These are phyloP conservation scores for Mrakia blollopis DNA, from an alignment of 768 basidiomycete genomes.

Conservation along the genomic window DNA sequence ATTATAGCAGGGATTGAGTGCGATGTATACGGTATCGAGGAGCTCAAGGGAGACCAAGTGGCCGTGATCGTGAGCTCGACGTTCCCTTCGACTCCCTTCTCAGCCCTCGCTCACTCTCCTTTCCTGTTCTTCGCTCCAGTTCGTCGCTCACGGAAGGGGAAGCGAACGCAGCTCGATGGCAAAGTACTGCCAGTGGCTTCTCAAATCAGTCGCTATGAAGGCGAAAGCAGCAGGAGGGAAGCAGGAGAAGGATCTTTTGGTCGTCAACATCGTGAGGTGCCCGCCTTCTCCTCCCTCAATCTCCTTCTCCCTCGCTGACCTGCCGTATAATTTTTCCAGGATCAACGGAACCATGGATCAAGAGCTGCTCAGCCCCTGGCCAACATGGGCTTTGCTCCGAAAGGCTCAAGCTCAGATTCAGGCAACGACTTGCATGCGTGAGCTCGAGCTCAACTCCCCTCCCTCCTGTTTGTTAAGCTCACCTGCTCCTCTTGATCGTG, in stretches of 20 bases:
- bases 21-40: not conserved
- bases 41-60: not conserved
- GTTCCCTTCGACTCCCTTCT: not conserved
- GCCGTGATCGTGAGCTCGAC: slow-evolving; percentile 2
- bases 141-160: not conserved
- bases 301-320: not conserved
- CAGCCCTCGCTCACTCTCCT: not conserved
- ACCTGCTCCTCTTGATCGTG: not conserved
- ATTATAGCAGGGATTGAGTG: not conserved
- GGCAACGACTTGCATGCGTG: not conserved
- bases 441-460: not conserved
- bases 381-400: not conserved
- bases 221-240: not conserved
- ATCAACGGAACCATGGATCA: slow-evolving; percentile 6
- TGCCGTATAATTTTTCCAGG: not conserved
- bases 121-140: not conserved
- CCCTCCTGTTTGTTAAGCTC: not conserved
- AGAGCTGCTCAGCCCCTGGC: not conserved
- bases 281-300: not conserved
- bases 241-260: not conserved
- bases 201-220: not conserved
- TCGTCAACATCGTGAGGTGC: not conserved
- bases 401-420: not conserved
- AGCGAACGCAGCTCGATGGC: not conserved
- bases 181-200: not conserved